Conservation (phyloP, 2,329 filamentous ascomycete species). For the Chaetomium sp. region DNA sequence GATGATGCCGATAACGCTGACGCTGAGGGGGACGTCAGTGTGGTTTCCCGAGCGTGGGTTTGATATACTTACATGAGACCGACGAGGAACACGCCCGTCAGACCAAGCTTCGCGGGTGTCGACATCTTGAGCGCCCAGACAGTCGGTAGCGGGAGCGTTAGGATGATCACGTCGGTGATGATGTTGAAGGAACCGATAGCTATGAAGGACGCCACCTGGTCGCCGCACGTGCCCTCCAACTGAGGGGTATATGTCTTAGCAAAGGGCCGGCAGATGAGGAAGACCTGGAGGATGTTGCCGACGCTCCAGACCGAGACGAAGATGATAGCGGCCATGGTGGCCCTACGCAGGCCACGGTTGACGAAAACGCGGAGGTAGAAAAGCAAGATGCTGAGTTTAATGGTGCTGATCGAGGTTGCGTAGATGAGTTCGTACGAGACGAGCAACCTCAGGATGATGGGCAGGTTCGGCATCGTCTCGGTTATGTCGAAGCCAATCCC, state of each 20-base stretch:
- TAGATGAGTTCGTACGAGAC: constrained; percentile 45
- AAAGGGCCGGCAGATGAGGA: constrained; percentile 39
- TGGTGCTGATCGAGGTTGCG: constrained; percentile 40
- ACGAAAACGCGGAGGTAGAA: constrained; percentile 49
- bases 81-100: constrained; percentile 43
- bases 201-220: constrained; percentile 43
- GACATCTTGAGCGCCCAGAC: constrained; percentile 45
- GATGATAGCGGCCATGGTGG: constrained; percentile 37
- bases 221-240: constrained; percentile 38
- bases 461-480: constrained; percentile 34
- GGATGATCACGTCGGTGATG: constrained; percentile 44
- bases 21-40: constrained; percentile 34
- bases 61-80: constrained; percentile 41
- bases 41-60: not conserved
- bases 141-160: constrained; percentile 43
- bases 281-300: constrained; percentile 35
- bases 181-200: constrained; percentile 45
- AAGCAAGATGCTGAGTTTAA: constrained; percentile 46
- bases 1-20: constrained; percentile 44
- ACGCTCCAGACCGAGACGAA: constrained; percentile 37
- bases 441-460: constrained; percentile 39
- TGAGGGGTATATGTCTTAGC: constrained; percentile 33
- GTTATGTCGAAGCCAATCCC: constrained; percentile 36
- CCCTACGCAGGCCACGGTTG: constrained; percentile 38
- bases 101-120: constrained; percentile 42